phyloP scores from a whole-genome alignment of 208 protist genomes.

The Kentomonas sorsogonicus region DNA sequence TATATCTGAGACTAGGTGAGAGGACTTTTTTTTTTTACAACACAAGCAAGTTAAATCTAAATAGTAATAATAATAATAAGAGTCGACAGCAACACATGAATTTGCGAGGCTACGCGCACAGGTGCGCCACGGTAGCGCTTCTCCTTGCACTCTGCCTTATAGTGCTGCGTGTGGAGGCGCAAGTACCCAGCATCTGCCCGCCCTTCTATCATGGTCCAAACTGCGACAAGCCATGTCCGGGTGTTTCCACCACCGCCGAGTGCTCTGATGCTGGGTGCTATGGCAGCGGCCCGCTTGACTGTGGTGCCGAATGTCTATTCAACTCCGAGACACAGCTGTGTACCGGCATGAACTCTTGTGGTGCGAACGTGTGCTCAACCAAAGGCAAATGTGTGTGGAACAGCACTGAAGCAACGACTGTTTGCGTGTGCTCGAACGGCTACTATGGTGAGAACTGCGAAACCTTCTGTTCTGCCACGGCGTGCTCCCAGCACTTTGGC shows the following conservation, averaged over 20 bases:
- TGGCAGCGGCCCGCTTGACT: slow-evolving; percentile 2
- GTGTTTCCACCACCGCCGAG: slow-evolving; percentile 10
- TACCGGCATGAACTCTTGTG: slow-evolving; percentile 14
- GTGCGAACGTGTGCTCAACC: slow-evolving; percentile 21
- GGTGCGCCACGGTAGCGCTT: too few relatives aligned
- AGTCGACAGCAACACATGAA: too few relatives aligned
- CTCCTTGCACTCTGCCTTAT: too few relatives aligned
- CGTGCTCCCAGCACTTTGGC: slow-evolving; percentile 12
- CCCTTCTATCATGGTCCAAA: not conserved
- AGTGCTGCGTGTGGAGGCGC: too few relatives aligned
- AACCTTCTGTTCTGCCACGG: slow-evolving; percentile 2
- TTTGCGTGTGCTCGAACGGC: slow-evolving; percentile 12
- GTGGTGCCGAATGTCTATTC: slow-evolving; percentile 16
- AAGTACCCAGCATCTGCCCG: not conserved
- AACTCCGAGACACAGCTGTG: slow-evolving; percentile 13
- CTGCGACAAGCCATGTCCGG: slow-evolving; percentile 9
- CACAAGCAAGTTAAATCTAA: too few relatives aligned
- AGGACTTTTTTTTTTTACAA: slow-evolving; percentile 1
- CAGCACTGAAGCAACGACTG: not conserved
- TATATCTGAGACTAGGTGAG: too few relatives aligned
- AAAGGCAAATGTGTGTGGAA: slow-evolving; percentile 23
- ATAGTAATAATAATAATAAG: not conserved
- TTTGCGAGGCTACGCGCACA: too few relatives aligned
- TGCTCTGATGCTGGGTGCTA: slow-evolving; percentile 21
- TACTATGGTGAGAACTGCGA: slow-evolving; percentile 26